A percentile compares a stretch with the other conserved stretches of the same genome.
Conservation (phyloP, 2,329 filamentous ascomycete genomes). For the Chaetomiaceae sp. region DNA sequence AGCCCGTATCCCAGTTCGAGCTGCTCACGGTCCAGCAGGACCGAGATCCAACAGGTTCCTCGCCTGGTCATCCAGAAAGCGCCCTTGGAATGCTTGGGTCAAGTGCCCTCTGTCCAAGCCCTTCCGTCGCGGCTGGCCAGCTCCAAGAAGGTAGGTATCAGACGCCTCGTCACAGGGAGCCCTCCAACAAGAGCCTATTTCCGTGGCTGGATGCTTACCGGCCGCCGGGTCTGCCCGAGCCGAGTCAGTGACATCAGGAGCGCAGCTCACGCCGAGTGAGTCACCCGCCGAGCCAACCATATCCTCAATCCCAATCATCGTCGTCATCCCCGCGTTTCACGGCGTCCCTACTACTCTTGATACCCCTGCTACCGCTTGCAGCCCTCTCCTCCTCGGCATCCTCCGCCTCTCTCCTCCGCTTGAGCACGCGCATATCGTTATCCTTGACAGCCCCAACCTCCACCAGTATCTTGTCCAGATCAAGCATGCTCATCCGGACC, state of each 20-base stretch:
- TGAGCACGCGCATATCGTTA: constrained; percentile 71
- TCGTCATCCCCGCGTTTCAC: constrained; percentile 24
- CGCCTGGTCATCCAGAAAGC: too few relatives aligned
- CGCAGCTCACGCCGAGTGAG: constrained; percentile 13
- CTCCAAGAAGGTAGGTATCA: not conserved
- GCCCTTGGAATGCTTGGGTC: too few relatives aligned
- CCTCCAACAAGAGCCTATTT: not conserved
- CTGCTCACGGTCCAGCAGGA: too few relatives aligned
- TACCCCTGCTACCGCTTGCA: constrained; percentile 43
- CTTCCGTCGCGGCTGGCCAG: too few relatives aligned
- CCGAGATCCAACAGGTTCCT: too few relatives aligned
- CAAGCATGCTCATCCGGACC: constrained; percentile 62
- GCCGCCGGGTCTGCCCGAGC: not conserved
- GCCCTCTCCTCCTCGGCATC: constrained; percentile 53
- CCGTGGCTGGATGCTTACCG: not conserved
- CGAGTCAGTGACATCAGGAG: not conserved
- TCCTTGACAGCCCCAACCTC: constrained; percentile 75
- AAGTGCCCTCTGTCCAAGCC: too few relatives aligned
- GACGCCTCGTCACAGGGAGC: not conserved
- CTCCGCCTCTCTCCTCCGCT: constrained; percentile 55
- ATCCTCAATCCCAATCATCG: constrained; percentile 31
- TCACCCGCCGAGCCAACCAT: constrained; percentile 2
- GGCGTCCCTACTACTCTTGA: constrained; percentile 27
- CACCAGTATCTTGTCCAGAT: constrained; percentile 77
- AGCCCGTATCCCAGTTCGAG: too few relatives aligned